phyloP scores from a whole-genome alignment of 441 rosid species.

The Gossypium davidsonii region DNA sequence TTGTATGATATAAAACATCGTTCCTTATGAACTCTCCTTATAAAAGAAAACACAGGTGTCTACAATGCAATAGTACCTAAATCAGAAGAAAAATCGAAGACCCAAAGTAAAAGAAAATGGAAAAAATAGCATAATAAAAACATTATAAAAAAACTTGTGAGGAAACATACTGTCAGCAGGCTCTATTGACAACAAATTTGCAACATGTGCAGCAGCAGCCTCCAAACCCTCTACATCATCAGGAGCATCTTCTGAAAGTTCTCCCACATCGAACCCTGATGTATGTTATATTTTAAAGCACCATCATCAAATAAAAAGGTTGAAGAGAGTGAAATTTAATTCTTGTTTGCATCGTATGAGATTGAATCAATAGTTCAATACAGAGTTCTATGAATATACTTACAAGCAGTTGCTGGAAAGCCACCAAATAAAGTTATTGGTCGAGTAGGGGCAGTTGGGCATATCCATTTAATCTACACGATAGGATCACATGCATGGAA shows the following conservation, averaged over 20 bases:
- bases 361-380: background rate
- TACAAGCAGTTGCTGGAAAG: constrained; percentile 90
- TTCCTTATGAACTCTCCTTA: background rate
- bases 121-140: background rate
- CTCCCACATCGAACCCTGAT: constrained; percentile 91
- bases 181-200: constrained; percentile 76
- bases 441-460: constrained; percentile 91
- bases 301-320: background rate
- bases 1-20: background rate
- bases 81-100: background rate
- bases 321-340: background rate
- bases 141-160: background rate
- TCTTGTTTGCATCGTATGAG: background rate
- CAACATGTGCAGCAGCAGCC: constrained; percentile 82
- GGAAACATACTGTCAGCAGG: constrained; percentile 73
- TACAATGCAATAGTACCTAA: background rate
- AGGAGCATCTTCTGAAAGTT: constrained; percentile 67
- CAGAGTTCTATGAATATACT: constrained; percentile 18
- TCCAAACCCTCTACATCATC: constrained; percentile 85
- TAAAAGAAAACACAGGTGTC: background rate
- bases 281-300: constrained; percentile 9
- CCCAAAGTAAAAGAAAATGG: background rate
- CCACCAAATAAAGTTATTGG: constrained; percentile 78
- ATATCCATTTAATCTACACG: constrained; percentile 87
- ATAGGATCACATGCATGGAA: constrained; percentile 11